phyloP scores from a whole-genome alignment of 352 stramenopile genomes.

The Pythium apleroticum region DNA sequence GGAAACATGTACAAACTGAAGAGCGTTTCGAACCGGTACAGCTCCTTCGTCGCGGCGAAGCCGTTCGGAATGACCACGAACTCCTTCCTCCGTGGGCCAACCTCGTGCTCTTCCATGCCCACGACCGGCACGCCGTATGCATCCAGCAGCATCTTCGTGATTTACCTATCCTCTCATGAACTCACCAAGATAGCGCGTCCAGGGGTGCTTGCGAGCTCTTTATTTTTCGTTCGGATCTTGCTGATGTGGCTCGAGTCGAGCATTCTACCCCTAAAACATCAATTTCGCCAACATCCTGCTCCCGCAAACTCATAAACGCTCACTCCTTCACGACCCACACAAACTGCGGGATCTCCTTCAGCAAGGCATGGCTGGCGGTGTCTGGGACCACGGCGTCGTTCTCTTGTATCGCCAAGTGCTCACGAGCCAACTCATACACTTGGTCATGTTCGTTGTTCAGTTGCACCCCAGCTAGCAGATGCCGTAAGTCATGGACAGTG shows the following conservation, averaged over 20 bases:
- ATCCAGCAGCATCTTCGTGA: conserved; percentile 6
- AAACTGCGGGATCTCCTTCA: conserved; percentile 2
- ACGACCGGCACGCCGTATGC: conserved; percentile 3
- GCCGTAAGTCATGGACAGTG: background rate
- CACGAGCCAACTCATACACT: background rate
- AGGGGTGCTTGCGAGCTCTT: too few relatives aligned
- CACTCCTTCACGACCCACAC: background rate
- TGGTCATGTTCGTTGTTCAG: background rate
- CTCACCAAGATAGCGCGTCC: too few relatives aligned
- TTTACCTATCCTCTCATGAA: too few relatives aligned
- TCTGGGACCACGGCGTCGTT: background rate
- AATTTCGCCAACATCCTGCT: too few relatives aligned
- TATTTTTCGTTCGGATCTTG: too few relatives aligned
- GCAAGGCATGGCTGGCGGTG: background rate
- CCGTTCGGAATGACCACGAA: background rate
- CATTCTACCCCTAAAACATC: too few relatives aligned
- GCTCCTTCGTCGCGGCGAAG: background rate
- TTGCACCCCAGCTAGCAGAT: background rate
- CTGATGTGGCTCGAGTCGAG: too few relatives aligned
- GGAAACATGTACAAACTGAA: background rate
- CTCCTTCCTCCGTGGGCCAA: background rate
- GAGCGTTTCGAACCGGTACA: background rate
- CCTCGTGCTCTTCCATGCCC: background rate
- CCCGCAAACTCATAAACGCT: too few relatives aligned
- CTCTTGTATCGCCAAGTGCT: background rate